Conservation (phyloP, 345 rosid genomes). For the Eutrema heterophyllum region DNA sequence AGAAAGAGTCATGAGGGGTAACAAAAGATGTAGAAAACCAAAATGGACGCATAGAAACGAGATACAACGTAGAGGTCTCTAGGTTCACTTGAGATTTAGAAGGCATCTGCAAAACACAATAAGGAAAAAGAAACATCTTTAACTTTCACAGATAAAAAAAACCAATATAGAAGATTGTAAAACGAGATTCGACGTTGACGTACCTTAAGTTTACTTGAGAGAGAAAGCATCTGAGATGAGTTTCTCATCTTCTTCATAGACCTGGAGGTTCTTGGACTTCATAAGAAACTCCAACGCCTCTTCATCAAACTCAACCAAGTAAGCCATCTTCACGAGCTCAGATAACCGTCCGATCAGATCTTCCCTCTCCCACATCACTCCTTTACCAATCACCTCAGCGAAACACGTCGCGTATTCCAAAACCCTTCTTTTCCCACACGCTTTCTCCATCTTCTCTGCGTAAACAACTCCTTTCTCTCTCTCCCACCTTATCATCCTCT, state of each 20-base stretch:
- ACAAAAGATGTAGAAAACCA: background rate
- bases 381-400: slow-evolving; percentile 47
- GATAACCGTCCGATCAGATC: slow-evolving; percentile 39
- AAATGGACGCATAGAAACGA: background rate
- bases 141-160: too few relatives aligned
- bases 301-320: slow-evolving; percentile 44
- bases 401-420: slow-evolving; percentile 51
- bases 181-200: background rate
- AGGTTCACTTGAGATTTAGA: background rate
- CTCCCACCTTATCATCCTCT: slow-evolving; percentile 52
- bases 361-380: slow-evolving; percentile 50
- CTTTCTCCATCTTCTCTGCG: slow-evolving; percentile 39
- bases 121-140: background rate
- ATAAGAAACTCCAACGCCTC: slow-evolving; percentile 45
- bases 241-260: slow-evolving; percentile 47
- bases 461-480: slow-evolving; percentile 38
- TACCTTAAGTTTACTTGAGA: slow-evolving; percentile 15
- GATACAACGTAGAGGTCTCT: too few relatives aligned
- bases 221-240: slow-evolving; percentile 39
- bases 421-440: slow-evolving; percentile 29
- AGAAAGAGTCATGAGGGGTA: background rate
- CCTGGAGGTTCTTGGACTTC: slow-evolving; percentile 52
- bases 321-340: slow-evolving; percentile 56
- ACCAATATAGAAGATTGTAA: too few relatives aligned
- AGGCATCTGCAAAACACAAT: background rate